Percentiles rank a stretch among this genome's conserved stretches.
These are phyloP conservation scores for Thelonectria discophora DNA, from an alignment of 2,329 filamentous ascomycete species.

Conservation along the genomic window DNA sequence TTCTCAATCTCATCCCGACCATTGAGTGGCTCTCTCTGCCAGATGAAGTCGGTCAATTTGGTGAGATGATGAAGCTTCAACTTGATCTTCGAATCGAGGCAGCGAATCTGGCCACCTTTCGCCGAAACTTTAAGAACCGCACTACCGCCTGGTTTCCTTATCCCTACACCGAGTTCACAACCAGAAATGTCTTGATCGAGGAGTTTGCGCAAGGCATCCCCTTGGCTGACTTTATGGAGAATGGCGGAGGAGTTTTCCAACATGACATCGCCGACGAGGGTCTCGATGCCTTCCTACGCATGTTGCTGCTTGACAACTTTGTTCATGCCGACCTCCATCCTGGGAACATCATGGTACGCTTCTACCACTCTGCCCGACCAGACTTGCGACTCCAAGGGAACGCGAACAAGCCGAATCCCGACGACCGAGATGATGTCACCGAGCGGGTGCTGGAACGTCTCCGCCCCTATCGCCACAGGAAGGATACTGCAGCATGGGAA, in stretches of 20 bases:
- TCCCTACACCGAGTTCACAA: conserved; percentile 91
- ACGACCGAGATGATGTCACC: conserved; percentile 77
- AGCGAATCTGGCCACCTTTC: conserved; percentile 87
- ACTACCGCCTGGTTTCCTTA: conserved; percentile 97
- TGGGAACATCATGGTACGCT: conserved; percentile 99
- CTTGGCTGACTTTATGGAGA: conserved; percentile 86
- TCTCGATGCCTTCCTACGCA: conserved; percentile 92
- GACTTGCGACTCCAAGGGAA: conserved; percentile 58
- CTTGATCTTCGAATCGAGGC: conserved; percentile 94
- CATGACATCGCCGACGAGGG: conserved; percentile 95
- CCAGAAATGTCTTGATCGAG: conserved; percentile 89
- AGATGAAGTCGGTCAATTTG: conserved; percentile 92
- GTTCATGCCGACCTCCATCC: conserved; percentile 96
- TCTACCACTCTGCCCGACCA: conserved; percentile 84
- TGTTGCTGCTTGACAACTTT: conserved; percentile 97
- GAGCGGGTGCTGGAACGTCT: conserved; percentile 86
- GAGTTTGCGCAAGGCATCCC: conserved; percentile 97
- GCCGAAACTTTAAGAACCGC: conserved; percentile 87
- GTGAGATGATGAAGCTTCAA: conserved; percentile 99
- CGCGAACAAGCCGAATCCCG: conserved; percentile 47
- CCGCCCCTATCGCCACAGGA: conserved; percentile 71
- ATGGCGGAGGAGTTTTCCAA: conserved; percentile 91
- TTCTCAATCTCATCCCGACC: conserved; percentile 87
- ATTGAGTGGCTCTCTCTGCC: conserved; percentile 98
- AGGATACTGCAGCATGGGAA: conserved; percentile 75